Evolutionary conservation across 2,329 filamentous ascomycete genomes (phyloP), one percentile per base, ranked within the genome.

Genomic region (Paraphoma sp.): DNA sequence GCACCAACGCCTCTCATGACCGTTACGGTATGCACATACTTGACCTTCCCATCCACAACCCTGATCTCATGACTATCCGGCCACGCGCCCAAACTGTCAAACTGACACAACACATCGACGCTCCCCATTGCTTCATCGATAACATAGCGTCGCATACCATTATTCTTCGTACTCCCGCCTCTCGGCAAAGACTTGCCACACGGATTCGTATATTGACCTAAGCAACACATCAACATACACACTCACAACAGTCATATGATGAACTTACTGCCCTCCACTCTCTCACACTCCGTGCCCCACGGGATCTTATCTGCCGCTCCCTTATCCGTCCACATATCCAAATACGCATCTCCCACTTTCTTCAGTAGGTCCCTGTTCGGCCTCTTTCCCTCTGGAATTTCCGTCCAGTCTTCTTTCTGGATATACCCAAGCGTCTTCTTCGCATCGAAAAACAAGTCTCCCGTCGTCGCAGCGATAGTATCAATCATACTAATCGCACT

Each of bases 21-120:
- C 4, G 68, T 73, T n/a, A 71, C 65, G 8, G 69, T 71, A 54
- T 73, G 68, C 31, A 72, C 69, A 57, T 71, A 73, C 51, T 70
- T 72, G 0, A 72, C 70, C 51, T 67, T 73, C 8, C 69, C 69
- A 29, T 61, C 62, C 6, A 64, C 56, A 23, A 71, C 51, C n/a
- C 66, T 55, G 29, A 73, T 66, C 51, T 73, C 68, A 51, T 73
- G 68, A n/a, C 62, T 68, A 58, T 72, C 68, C 7, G 68, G 68
- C 65, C 60, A 65, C 29, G 59, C 51, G 11, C 67, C 69, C 28
- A 73, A 51, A 54, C 68, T 71, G 50, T 69, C 64, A 63, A 73
- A 73, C 38, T 68, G 62, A 51, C 70, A 72, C 8, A 68, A 50
- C 14, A 73, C 64, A 58, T 73, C 67, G 9, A 72, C 69, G 44